Conservation (phyloP, 768 basidiomycete species). For the Lactarius evosmus region DNA sequence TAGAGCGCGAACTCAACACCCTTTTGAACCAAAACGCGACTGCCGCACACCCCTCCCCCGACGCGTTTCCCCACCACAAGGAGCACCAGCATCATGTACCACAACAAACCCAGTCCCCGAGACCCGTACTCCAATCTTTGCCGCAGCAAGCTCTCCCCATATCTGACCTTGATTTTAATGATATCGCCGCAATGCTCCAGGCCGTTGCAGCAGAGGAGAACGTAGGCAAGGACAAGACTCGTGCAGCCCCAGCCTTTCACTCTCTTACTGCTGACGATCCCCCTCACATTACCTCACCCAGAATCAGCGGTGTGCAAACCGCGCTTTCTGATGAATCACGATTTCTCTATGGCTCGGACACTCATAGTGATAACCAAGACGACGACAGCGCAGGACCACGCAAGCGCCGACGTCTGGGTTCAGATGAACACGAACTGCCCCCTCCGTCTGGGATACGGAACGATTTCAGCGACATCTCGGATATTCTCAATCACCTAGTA, state of each 20-base stretch:
- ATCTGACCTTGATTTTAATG: conserved; percentile 52
- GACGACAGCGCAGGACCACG: conserved; percentile 20
- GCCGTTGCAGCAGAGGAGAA: conserved; percentile 48
- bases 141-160: conserved; percentile 12
- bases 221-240: conserved; percentile 52
- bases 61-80: conserved; percentile 17
- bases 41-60: conserved; percentile 59
- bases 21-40: conserved; percentile 74
- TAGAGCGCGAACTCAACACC: conserved; percentile 71
- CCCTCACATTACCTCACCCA: conserved; percentile 20
- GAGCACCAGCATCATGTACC: conserved; percentile 24
- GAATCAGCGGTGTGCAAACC: conserved; percentile 14
- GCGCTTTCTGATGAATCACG: conserved; percentile 32
- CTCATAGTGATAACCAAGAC: conserved; percentile 36
- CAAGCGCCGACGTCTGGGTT: conserved; percentile 29
- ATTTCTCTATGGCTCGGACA: conserved; percentile 38
- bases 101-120: conserved; percentile 15
- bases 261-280: conserved; percentile 62
- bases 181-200: conserved; percentile 75
- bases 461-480: conserved; percentile 75
- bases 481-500: conserved; percentile 71
- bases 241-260: conserved; percentile 74
- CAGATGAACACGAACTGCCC: conserved; percentile 35
- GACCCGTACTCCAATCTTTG: conserved; percentile 15
- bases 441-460: conserved; percentile 49